phyloP scores from a whole-genome alignment of 202 grass and related monocot genomes.

The Thinopyrum obtusiflorum region DNA sequence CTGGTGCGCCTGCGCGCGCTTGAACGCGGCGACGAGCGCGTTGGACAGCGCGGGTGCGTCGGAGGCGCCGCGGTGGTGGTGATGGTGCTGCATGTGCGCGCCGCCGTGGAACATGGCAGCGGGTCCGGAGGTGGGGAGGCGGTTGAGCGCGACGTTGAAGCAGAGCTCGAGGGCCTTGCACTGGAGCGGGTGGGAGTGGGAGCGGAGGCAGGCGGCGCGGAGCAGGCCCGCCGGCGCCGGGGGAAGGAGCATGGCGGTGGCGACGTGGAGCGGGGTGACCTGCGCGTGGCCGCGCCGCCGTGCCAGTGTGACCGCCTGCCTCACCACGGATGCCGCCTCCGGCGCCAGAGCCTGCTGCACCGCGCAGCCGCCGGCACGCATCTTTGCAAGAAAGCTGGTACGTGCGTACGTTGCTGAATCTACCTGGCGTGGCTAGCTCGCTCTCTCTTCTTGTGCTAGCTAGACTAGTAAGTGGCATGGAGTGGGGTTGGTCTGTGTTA shows the following conservation, averaged over 20 bases:
- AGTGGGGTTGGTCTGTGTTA: not conserved
- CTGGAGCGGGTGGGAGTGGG: slow-evolving; percentile 88
- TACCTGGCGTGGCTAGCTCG: not conserved
- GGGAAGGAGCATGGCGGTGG: slow-evolving; percentile 67
- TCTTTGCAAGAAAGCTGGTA: slow-evolving; percentile 18
- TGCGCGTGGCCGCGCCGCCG: slow-evolving; percentile 74
- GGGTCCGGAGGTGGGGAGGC: slow-evolving; percentile 50
- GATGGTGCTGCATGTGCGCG: not conserved
- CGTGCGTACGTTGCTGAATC: not conserved
- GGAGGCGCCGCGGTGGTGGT: not conserved
- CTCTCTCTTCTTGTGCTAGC: not conserved
- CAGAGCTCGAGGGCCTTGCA: slow-evolving; percentile 96
- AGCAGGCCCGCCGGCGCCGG: slow-evolving; percentile 41
- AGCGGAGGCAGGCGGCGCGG: slow-evolving; percentile 74
- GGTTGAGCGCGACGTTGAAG: slow-evolving; percentile 96
- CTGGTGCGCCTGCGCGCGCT: slow-evolving; percentile 79
- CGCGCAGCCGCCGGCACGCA: slow-evolving; percentile 77
- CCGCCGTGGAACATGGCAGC: slow-evolving; percentile 5
- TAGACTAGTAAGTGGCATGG: not conserved
- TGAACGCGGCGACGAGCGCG: slow-evolving; percentile 87
- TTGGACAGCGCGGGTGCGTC: slow-evolving; percentile 67
- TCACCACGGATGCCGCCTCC: slow-evolving; percentile 63
- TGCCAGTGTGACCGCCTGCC: slow-evolving; percentile 66
- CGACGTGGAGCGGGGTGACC: slow-evolving; percentile 91
- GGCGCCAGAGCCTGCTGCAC: slow-evolving; percentile 79